Evolutionary conservation across 1,139 yeast genomes (phyloP).

Genomic region (Yamadazyma triangularis): DNA sequence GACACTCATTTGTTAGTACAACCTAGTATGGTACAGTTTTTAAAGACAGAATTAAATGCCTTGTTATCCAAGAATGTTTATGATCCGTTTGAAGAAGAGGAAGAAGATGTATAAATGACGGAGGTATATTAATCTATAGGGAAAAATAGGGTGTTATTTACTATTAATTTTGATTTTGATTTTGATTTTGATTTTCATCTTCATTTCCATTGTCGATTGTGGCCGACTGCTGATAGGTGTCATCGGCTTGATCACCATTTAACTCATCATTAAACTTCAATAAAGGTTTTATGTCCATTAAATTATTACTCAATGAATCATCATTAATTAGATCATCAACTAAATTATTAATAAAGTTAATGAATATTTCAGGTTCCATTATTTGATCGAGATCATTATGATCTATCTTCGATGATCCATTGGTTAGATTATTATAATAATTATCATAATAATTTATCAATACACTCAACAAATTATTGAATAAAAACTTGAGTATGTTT

Average conservation of each 20-base stretch:
- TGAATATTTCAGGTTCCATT: conserved; percentile 55
- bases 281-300: conserved; percentile 13
- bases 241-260: not conserved
- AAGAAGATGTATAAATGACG: conserved; percentile 10
- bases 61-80: conserved; percentile 78
- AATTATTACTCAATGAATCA: conserved; percentile 8
- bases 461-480: conserved; percentile 28
- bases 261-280: conserved; percentile 13
- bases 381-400: conserved; percentile 21
- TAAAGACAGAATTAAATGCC: conserved; percentile 72
- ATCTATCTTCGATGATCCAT: conserved; percentile 9
- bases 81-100: conserved; percentile 77
- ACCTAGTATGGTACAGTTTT: conserved; percentile 65
- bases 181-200: no score
- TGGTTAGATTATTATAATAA: conserved; percentile 19
- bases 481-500: conserved; percentile 26
- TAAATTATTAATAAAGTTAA: conserved; percentile 33
- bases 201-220: no score
- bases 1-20: conserved; percentile 85
- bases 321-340: conserved; percentile 12
- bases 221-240: no score
- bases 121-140: no score
- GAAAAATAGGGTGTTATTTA: no score
- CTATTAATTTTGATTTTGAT: no score
- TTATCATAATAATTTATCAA: conserved; percentile 29